Evolutionary conservation across 345 rosid genomes (phyloP).

Genomic region (Brassica napus): Da-Ae NC_063449.1:16884001-16884500

Average conservation of each 20-base stretch:
- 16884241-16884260: neutral
- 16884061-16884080: neutral
- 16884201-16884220: neutral
- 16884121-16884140: too few relatives aligned
- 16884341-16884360: constrained; percentile 98
- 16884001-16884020: constrained; percentile 85
- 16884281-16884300: constrained; percentile 58
- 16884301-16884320: constrained; percentile 97
- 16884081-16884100: neutral
- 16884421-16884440: constrained; percentile 73
- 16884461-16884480: too few relatives aligned
- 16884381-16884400: constrained; percentile 81
- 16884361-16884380: constrained; percentile 98
- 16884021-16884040: constrained; percentile 67
- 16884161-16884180: too few relatives aligned
- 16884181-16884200: neutral
- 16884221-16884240: neutral
- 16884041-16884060: neutral
- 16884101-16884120: neutral
- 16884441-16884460: neutral
- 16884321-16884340: constrained; percentile 99
- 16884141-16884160: too few relatives aligned
- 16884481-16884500: neutral
- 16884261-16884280: neutral
- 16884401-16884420: constrained; percentile 98